Evolutionary conservation across 1,284 basidiomycete species (phyloP), one percentile per base, ranked within the genome.

Genomic region (Limonomyces culmigenus): DNA sequence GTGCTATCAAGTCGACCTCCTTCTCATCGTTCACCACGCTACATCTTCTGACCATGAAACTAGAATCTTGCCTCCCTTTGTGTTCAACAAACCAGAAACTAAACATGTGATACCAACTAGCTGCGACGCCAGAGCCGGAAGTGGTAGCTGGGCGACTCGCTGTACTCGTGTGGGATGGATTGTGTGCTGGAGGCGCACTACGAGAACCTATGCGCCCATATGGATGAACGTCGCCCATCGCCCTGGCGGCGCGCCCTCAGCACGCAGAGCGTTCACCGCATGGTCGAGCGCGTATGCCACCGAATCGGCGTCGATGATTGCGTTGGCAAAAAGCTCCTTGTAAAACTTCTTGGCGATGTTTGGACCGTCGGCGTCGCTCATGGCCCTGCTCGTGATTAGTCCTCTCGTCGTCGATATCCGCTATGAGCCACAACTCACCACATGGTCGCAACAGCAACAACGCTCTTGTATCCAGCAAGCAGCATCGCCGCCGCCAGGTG

Each of bases 191-290:
- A n/a, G n/a, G n/a, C n/a, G n/a, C n/a, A n/a, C n/a, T n/a, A n/a
- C n/a, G n/a, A n/a, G n/a, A n/a, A n/a, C n/a, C 23, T 27, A 27
- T n/a, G 30, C 75, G 80, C 30, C 30, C 8, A 32, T 8, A 32
- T 32, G 30, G 8, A 32, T 32, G 15, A 13, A 32, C 6, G 30
- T 11, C 16, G 30, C 30, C 30, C 30, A 32, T 32, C 30, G 30
- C 8, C 11, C 8, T 11, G 30, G 30, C 15, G 30, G 30, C 30
- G 8, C 11, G 6, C 30, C 15, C 8, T 8, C 6, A 15, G 11
- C 30, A 11, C 30, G 10, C 10, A 32, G 16, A 11, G 8, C 6
- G 6, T 32, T 8, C 10, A 17, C 15, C 8, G 30, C 30, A 6
- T 8, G 6, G 16, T 32, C 30, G 10, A 32, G 6, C 15, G 30